Evolutionary conservation across 2,329 filamentous ascomycete species (phyloP).

Genomic region (Nothomitra cinnamomea): DNA sequence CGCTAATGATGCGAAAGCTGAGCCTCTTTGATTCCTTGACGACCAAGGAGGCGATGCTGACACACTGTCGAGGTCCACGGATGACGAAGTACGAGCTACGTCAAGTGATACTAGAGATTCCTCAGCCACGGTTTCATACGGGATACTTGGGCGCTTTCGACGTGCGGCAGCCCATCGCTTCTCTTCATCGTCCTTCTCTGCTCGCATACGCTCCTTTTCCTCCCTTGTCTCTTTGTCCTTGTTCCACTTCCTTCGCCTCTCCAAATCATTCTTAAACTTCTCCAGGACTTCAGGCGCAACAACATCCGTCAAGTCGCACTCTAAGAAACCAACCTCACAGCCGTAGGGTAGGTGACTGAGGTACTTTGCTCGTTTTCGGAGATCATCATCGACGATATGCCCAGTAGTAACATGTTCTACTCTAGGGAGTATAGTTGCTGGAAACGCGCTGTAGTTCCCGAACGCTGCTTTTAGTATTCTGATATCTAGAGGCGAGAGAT

Average conservation of each 20-base stretch:
- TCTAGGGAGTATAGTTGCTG: slow-evolving; percentile 67
- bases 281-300: slow-evolving; percentile 60
- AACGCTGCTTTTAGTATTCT: slow-evolving; percentile 82
- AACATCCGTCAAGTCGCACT: slow-evolving; percentile 91
- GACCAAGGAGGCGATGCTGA: slow-evolving; percentile 26
- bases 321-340: slow-evolving; percentile 80
- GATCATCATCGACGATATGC: slow-evolving; percentile 69
- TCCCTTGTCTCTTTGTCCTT: slow-evolving; percentile 71
- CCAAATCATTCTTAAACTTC: slow-evolving; percentile 59
- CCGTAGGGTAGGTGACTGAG: slow-evolving; percentile 72
- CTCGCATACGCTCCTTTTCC: slow-evolving; percentile 67
- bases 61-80: slow-evolving; percentile 18
- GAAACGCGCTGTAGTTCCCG: slow-evolving; percentile 65
- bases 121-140: slow-evolving; percentile 32
- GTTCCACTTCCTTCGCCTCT: slow-evolving; percentile 57
- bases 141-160: slow-evolving; percentile 31
- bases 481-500: slow-evolving; percentile 80
- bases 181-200: slow-evolving; percentile 63
- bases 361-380: slow-evolving; percentile 74
- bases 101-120: slow-evolving; percentile 35
- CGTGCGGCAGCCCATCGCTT: slow-evolving; percentile 51
- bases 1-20: slow-evolving; percentile 38
- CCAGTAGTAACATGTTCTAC: slow-evolving; percentile 82
- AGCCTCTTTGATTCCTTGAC: slow-evolving; percentile 20
- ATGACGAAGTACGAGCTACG: slow-evolving; percentile 13